These are phyloP conservation scores for Penicillium crystallinum DNA, from an alignment of 495 filamentous ascomycete genomes.

Conservation along the genomic window DNA sequence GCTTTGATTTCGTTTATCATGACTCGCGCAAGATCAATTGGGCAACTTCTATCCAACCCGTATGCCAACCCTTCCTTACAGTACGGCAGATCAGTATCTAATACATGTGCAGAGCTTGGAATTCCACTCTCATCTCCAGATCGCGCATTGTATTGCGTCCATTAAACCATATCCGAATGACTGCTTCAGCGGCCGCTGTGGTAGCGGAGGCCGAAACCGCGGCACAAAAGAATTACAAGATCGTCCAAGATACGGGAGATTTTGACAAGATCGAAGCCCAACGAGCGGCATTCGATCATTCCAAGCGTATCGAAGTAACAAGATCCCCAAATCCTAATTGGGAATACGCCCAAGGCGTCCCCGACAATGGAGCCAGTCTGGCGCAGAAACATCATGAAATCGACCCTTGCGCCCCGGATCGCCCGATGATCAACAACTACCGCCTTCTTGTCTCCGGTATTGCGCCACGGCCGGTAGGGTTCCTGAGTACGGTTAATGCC, in stretches of 20 bases:
- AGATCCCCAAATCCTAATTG: constrained; percentile 67
- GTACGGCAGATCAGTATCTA: too few relatives aligned
- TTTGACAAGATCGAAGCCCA: constrained; percentile 66
- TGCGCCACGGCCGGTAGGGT: constrained; percentile 69
- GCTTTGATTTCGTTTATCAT: too few relatives aligned
- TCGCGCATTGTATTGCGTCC: too few relatives aligned
- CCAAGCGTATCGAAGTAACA: constrained; percentile 52
- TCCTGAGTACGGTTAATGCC: constrained; percentile 47
- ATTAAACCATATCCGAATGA: constrained; percentile 4
- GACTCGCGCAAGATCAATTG: too few relatives aligned
- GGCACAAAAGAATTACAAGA: constrained; percentile 23
- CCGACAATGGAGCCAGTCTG: constrained; percentile 43
- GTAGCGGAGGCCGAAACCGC: constrained; percentile 2
- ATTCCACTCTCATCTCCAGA: too few relatives aligned
- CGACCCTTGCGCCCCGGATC: constrained; percentile 65
- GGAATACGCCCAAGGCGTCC: constrained; percentile 66
- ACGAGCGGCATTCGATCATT: constrained; percentile 54
- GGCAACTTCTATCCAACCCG: too few relatives aligned
- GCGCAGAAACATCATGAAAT: constrained; percentile 61
- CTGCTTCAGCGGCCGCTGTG: constrained; percentile 12
- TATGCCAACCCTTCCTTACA: too few relatives aligned
- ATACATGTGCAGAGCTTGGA: too few relatives aligned
- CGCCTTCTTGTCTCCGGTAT: constrained; percentile 81
- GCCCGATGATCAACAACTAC: constrained; percentile 70
- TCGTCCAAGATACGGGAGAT: constrained; percentile 38